Evolutionary conservation across 1,284 basidiomycete genomes (phyloP).

Genomic region (Rhodotorula glutinis): DNA sequence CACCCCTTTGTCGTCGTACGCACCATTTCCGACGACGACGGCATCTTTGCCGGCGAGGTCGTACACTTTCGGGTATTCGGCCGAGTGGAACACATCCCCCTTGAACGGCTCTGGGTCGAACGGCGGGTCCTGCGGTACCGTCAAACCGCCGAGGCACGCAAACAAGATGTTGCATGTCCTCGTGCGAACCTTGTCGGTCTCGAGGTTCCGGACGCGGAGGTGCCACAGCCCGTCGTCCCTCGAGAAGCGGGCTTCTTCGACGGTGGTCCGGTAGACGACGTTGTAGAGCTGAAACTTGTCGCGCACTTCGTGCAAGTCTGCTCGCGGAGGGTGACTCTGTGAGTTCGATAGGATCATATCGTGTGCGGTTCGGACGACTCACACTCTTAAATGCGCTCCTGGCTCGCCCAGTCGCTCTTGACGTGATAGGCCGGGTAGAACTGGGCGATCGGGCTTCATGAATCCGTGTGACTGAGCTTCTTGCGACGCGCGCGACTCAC

Average conservation of each 20-base stretch:
- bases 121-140: conserved; percentile 32
- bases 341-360: not conserved
- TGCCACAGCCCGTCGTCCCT: conserved; percentile 34
- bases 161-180: conserved; percentile 40
- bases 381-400: conserved; percentile 12
- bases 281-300: conserved; percentile 28
- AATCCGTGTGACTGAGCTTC: too few relatives aligned
- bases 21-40: conserved; percentile 39
- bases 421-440: conserved; percentile 23
- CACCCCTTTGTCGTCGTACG: too few relatives aligned
- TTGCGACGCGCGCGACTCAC: too few relatives aligned
- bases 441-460: too few relatives aligned
- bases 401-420: conserved; percentile 31
- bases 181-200: conserved; percentile 16
- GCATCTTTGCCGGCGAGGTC: conserved; percentile 33
- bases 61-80: conserved; percentile 23
- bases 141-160: conserved; percentile 33
- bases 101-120: conserved; percentile 26
- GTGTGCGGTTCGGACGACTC: not conserved
- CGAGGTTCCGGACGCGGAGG: conserved; percentile 22
- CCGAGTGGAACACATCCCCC: conserved; percentile 34
- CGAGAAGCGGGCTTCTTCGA: conserved; percentile 28
- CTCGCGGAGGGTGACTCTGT: too few relatives aligned
- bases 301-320: conserved; percentile 31
- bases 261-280: conserved; percentile 31